Percentiles rank a stretch among this genome's conserved stretches.
These are phyloP conservation scores for Entoloma clypeatum DNA, from an alignment of 1,284 basidiomycete species.

Conservation along the genomic window DNA sequence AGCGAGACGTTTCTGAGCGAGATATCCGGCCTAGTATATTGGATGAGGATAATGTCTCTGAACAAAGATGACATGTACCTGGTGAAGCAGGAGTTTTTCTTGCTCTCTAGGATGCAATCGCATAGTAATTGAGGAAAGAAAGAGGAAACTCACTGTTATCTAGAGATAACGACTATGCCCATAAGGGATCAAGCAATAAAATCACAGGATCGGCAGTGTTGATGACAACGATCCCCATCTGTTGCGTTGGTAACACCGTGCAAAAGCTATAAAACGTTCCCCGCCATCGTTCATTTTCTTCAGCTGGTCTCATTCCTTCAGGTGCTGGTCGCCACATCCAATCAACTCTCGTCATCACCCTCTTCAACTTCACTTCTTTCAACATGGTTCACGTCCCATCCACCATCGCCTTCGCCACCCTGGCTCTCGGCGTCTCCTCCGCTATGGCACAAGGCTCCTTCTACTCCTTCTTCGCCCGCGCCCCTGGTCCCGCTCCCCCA, in stretches of 20 bases:
- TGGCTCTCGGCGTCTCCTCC: no score
- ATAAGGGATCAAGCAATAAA: neutral
- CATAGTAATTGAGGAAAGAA: conserved; percentile 7
- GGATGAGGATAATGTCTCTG: neutral
- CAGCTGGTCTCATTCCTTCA: conserved; percentile 18
- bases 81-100: conserved; percentile 19
- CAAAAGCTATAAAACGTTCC: neutral
- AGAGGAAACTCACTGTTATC: neutral
- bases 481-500: no score
- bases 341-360: conserved; percentile 7
- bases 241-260: conserved; percentile 6
- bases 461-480: no score
- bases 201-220: neutral
- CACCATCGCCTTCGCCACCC: no score
- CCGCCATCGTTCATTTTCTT: neutral
- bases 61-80: conserved; percentile 10
- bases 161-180: neutral
- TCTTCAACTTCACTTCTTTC: conserved; percentile 4
- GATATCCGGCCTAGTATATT: conserved; percentile 61
- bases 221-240: neutral
- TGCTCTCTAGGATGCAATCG: conserved; percentile 18
- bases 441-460: no score
- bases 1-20: conserved; percentile 94
- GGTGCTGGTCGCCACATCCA: conserved; percentile 19
- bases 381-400: no score